Evolutionary conservation across 441 rosid genomes (phyloP), one percentile per base, ranked within the genome.

Genomic region (Daphne laureola): DNA sequence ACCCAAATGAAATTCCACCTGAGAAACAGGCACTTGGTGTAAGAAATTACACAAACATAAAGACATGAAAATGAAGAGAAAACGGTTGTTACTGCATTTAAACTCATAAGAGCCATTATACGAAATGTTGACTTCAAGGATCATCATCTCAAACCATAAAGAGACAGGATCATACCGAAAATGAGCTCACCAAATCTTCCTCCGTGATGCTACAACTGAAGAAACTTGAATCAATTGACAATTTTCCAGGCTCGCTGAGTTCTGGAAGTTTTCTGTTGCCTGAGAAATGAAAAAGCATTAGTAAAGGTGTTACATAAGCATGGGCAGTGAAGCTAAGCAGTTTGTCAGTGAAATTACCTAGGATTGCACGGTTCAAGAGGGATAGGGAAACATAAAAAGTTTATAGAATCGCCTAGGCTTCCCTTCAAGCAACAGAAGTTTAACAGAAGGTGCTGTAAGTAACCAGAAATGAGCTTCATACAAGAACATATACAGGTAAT

Each of bases 221-320:
- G 63, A 88, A 70, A 53, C 67, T 66, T 38, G 77, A 76, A 62
- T 73, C 88, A 57, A 86, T 71, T 55, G 81, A 71, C 54, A 76
- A 60, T 55, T 75, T 71, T 18, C 78, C 59, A 53, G 69, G 54
- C 51, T 48, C 66, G 26, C 65, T 71, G 59, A 36, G 81, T 53
- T 70, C 71, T 3, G 63, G 77, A 66, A 63, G 64, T 62, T 43
- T 76, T 74, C 70, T 54, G 66, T 74, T 74, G 66, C 91, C 96
- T 88, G 89, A 43, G 71, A 70, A 74, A 25, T 49, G 56, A 75
- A 49, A 66, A 49, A 71, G 26, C 48, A 57, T 74, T 59, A 76
- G 75, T 43, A 57, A 31, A 50, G 21, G 27, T 54, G 43, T 61
- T 49, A 17, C 52, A 61, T 46, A 49, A 55, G 26, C 44, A 60